Percentiles rank a stretch among this genome's conserved stretches.
Conservation (phyloP, 371 early-diverging fungal species). For the Rhizopus arrhizus region DNA sequence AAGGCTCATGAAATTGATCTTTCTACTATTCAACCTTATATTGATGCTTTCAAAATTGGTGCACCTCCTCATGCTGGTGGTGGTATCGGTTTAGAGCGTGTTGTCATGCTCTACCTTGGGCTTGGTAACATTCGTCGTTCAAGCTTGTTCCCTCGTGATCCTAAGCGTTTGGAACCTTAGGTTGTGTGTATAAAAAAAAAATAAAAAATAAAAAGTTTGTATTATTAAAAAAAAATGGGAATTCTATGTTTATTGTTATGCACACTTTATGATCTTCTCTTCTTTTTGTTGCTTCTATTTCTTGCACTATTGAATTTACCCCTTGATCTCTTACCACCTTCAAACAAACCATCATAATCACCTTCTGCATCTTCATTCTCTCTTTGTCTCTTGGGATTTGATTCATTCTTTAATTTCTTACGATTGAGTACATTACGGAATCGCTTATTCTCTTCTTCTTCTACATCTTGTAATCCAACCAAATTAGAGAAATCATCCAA, state of each 20-base stretch:
- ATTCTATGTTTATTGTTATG: not conserved
- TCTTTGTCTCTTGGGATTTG: conserved; percentile 21
- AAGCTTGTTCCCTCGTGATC: conserved; percentile 99
- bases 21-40: conserved; percentile 88
- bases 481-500: conserved; percentile 75
- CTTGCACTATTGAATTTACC: conserved; percentile 15
- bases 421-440: conserved; percentile 57
- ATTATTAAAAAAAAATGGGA: conserved; percentile 1
- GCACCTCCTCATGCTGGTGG: conserved; percentile 99
- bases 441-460: conserved; percentile 55
- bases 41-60: conserved; percentile 98
- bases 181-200: not conserved
- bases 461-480: conserved; percentile 59
- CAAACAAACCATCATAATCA: conserved; percentile 25
- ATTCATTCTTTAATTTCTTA: conserved; percentile 39
- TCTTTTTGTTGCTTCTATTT: conserved; percentile 19
- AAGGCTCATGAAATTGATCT: conserved; percentile 83
- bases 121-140: conserved; percentile 97
- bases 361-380: conserved; percentile 18
- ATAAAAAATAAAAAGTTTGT: not conserved
- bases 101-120: conserved; percentile 97
- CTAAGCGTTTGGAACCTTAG: conserved; percentile 95
- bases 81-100: conserved; percentile 98
- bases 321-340: conserved; percentile 16
- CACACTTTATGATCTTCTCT: conserved; percentile 24